Evolutionary conservation across 306 rosid genomes (phyloP), one percentile per base, ranked within the genome.

Genomic region (Lotus japonicus): DNA sequence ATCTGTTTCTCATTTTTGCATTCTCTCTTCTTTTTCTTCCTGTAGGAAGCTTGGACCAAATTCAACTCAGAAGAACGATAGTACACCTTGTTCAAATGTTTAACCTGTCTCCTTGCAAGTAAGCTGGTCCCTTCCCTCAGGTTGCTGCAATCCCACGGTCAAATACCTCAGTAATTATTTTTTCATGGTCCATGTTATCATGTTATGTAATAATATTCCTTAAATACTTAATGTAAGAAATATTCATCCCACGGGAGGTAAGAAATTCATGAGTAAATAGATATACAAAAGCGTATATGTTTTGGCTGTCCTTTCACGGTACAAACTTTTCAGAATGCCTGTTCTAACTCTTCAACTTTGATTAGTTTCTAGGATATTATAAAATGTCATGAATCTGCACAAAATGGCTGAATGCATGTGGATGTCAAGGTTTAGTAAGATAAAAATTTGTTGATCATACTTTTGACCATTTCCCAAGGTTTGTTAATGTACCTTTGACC

Each of bases 41-140:
- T 14, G 58, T 83, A 92, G 98, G 98, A 92, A 80, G 98, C 97
- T 55, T 92, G 98, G 98, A 88, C 71, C 89, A 92, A 87, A 80
- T 92, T 92, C 80, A 92, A 89, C 79, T 89, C 98, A 9, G 97
- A 89, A 80, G 97, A 92, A 81, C 85, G 97, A 70, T 89, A 86
- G 78, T 80, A 16, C 13, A 42, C 52, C 64, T 31, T 23, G 42
- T 33, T 61, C 33, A 63, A 45, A 19, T 77, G 45, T 41, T 52
- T 9, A 46, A 50, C 44, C 13, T 7, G 3, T 21, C 16, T 14
- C 31, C 57, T 51, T 60, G 7, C 75, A 9, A 74, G 6, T 4
- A 9, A 65, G 64, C 48, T 42, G 68, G 38, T 57, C 43, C 72
- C 74, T 42, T 36, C 52, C 21, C 33, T n/a, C 26, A 16, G 68